These are phyloP conservation scores for Blastobotrys robertii DNA, from an alignment of 805 yeast genomes.

Conservation along the genomic window DNA sequence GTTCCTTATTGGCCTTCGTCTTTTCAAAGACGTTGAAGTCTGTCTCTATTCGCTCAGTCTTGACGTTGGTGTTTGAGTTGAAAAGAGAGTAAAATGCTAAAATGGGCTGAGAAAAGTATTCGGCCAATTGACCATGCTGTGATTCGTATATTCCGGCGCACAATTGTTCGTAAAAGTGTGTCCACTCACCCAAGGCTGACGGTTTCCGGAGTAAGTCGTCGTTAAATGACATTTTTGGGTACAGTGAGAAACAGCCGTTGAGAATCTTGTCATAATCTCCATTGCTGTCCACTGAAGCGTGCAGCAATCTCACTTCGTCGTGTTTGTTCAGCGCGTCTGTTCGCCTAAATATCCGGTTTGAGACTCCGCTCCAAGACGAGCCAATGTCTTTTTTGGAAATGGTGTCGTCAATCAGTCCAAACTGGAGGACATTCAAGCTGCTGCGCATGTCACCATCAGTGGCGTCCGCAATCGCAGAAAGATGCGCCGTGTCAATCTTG, in stretches of 20 bases:
- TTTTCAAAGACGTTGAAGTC: conserved; percentile 21
- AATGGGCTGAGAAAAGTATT: conserved; percentile 48
- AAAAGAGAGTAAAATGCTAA: conserved; percentile 56
- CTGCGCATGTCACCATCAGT: conserved; percentile 81
- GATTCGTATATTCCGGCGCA: conserved; percentile 30
- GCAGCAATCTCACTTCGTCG: conserved; percentile 39
- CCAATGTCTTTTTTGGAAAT: conserved; percentile 44
- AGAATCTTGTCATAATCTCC: conserved; percentile 54
- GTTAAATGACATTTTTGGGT: conserved; percentile 50
- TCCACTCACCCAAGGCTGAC: conserved; percentile 60
- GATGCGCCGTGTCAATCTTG: conserved; percentile 35
- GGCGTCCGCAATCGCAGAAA: conserved; percentile 57
- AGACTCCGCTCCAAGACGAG: conserved; percentile 56
- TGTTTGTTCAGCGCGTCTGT: conserved; percentile 35
- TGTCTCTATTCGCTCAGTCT: conserved; percentile 7
- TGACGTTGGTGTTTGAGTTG: conserved; percentile 44
- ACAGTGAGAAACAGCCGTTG: conserved; percentile 57
- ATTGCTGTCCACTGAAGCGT: conserved; percentile 37
- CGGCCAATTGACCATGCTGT: conserved; percentile 38
- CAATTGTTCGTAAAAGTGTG: conserved; percentile 58
- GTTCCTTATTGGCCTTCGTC: conserved; percentile 22
- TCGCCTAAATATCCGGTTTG: conserved; percentile 52
- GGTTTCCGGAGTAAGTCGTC: conserved; percentile 59
- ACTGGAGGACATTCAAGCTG: conserved; percentile 76
- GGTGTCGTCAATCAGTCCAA: conserved; percentile 29